Base-by-base conservation (phyloP, 2,329 filamentous ascomycete species). In the Fusarium zealandicum region DNA sequence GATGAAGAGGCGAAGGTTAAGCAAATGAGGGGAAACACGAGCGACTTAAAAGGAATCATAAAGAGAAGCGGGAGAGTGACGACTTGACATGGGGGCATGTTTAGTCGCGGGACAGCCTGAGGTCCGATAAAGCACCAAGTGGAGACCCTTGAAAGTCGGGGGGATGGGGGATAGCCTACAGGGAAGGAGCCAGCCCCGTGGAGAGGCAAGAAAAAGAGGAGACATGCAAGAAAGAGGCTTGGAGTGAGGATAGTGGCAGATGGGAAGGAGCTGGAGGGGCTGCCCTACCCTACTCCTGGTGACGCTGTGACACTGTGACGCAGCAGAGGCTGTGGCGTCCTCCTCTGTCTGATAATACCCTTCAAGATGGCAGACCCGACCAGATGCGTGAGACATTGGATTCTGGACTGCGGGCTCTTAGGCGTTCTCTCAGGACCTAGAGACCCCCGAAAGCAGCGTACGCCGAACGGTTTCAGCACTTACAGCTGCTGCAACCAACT, bases 241-340 rank as follows among this genome's bases (percentile, higher is more conserved):
- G n/a, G n/a, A 18, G 32, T n/a, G 32, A 35, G 32, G 22, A 25
- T 8, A 8, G 22, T 7, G 22, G 20, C n/a, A 35, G 30, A 8
- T 30, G 44, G 16, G 31, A 31, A 44, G 28, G 57, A 49, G 39
- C 46, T 54, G 42, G 47, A 57, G 48, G 41, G 51, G 41, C 28
- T 30, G 25, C 43, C n/a, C n/a, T n/a, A n/a, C n/a, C n/a, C 46
- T 37, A 25, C 28, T 43, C 18, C 47, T 54, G 55, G 60, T 63
- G 59, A 63, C 59, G 52, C 59, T 14, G 59, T 60, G 59, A 63
- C 51, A 57, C 51, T 35, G 55, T 44, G 32, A 31, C 45, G 51
- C 35, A 18, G 44, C 30, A 20, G 25, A 45, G 35, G 48, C 48
- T 51, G 53, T 47, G 51, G 44, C 51, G 42, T 20, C 12, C 18